These are phyloP conservation scores for Francoa sonchifolia DNA, from an alignment of 441 rosid genomes.

Conservation along the genomic window DNA sequence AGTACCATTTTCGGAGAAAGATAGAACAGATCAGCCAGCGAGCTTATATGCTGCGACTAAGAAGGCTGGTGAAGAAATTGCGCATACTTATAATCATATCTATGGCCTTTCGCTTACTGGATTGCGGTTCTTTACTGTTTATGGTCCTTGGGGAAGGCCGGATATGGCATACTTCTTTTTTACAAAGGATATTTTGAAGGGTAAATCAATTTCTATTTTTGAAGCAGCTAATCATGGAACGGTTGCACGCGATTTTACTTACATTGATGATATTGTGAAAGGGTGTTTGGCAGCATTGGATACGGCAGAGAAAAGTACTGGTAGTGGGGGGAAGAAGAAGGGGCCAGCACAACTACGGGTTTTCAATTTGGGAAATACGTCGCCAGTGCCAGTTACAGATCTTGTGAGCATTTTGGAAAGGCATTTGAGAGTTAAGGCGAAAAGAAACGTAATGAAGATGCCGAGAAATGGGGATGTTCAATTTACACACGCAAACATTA, in stretches of 20 bases:
- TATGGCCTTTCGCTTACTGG: constrained; percentile 92
- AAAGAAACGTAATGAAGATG: constrained; percentile 64
- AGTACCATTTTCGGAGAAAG: constrained; percentile 88
- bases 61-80: constrained; percentile 96
- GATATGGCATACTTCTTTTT: constrained; percentile 99
- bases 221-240: constrained; percentile 66
- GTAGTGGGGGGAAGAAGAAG: constrained; percentile 87
- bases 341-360: constrained; percentile 86
- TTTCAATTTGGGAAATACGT: constrained; percentile 86
- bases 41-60: constrained; percentile 95
- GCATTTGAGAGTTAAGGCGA: constrained; percentile 75
- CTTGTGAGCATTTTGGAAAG: constrained; percentile 77
- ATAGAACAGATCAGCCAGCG: constrained; percentile 94
- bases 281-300: constrained; percentile 85
- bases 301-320: constrained; percentile 92
- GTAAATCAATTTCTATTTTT: constrained; percentile 67
- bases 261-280: constrained; percentile 90
- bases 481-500: constrained; percentile 90
- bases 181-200: constrained; percentile 72
- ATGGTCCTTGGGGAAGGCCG: constrained; percentile 99
- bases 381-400: constrained; percentile 81
- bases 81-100: constrained; percentile 91
- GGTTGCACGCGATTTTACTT: constrained; percentile 93
- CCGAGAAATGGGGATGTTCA: constrained; percentile 91
- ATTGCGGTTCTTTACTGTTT: constrained; percentile 85